These are phyloP conservation scores for Piromyces sp. DNA, from an alignment of 192 early-diverging fungal genomes.

Conservation along the genomic window DNA sequence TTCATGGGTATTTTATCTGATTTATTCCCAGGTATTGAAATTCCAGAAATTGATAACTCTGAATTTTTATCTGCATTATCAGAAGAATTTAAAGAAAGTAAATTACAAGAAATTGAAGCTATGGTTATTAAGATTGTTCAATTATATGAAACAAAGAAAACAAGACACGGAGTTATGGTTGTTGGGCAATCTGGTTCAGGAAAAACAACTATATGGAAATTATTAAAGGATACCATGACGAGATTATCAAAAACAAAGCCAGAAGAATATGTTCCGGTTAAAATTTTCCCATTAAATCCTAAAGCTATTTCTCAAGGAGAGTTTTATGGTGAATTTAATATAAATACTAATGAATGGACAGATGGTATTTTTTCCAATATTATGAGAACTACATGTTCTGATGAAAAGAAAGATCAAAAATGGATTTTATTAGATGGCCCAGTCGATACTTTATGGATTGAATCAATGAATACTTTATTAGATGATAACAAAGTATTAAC, in stretches of 20 bases:
- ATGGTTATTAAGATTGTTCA: constrained; percentile 33
- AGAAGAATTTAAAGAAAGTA: constrained; percentile 25
- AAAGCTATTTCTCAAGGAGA: constrained; percentile 28
- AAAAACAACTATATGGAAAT: constrained; percentile 24
- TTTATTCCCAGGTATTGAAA: constrained; percentile 23
- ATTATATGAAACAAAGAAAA: constrained; percentile 32
- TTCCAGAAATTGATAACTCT: constrained; percentile 25
- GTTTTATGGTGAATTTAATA: constrained; percentile 35
- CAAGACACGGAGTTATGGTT: constrained; percentile 39
- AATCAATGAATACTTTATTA: constrained; percentile 37
- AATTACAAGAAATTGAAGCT: constrained; percentile 19
- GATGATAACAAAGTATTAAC: constrained; percentile 39
- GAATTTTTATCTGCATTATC: constrained; percentile 13
- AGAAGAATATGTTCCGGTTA: constrained; percentile 10
- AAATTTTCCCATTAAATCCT: constrained; percentile 22
- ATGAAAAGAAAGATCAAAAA: constrained; percentile 20
- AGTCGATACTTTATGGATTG: constrained; percentile 40
- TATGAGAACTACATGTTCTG: constrained; percentile 30
- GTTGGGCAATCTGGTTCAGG: constrained; percentile 38
- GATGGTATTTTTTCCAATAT: constrained; percentile 34
- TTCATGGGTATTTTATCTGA: constrained; percentile 32
- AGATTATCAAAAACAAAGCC: constrained; percentile 24
- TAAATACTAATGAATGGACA: constrained; percentile 41
- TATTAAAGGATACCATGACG: constrained; percentile 8
- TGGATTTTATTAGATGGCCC: constrained; percentile 45